Evolutionary conservation across 306 rosid genomes (phyloP).

Genomic region (Citrullus amarus): DNA sequence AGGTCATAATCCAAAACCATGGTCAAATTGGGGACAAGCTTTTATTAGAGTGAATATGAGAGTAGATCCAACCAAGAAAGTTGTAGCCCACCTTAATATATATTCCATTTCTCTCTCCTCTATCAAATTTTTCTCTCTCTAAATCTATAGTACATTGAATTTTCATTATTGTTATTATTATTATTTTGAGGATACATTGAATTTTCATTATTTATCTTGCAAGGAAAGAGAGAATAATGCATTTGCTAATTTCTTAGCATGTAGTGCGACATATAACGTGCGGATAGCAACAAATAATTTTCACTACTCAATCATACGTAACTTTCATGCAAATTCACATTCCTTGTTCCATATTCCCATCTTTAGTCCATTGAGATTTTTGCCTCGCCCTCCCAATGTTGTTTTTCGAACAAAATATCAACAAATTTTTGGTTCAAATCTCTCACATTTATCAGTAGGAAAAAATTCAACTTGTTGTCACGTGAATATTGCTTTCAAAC

Average conservation of each 20-base stretch:
- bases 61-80: conserved; percentile 1
- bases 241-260: background rate
- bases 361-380: background rate
- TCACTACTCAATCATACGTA: background rate
- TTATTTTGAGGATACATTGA: no score
- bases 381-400: background rate
- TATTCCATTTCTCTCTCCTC: no score
- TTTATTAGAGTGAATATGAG: background rate
- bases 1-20: background rate
- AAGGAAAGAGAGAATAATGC: background rate
- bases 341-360: background rate
- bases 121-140: background rate
- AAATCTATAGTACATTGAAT: background rate
- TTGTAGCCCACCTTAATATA: background rate
- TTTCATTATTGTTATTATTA: no score
- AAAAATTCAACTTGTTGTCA: no score
- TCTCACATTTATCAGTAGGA: no score
- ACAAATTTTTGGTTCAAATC: no score
- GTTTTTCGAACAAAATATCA: no score
- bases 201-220: background rate
- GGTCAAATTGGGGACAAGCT: background rate
- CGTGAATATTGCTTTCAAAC: no score
- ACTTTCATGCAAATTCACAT: background rate
- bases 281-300: background rate
- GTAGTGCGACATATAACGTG: background rate